These are phyloP conservation scores for Debaryomycetaceae sp. DNA, from an alignment of 1,139 yeast genomes.

Conservation along the genomic window DNA sequence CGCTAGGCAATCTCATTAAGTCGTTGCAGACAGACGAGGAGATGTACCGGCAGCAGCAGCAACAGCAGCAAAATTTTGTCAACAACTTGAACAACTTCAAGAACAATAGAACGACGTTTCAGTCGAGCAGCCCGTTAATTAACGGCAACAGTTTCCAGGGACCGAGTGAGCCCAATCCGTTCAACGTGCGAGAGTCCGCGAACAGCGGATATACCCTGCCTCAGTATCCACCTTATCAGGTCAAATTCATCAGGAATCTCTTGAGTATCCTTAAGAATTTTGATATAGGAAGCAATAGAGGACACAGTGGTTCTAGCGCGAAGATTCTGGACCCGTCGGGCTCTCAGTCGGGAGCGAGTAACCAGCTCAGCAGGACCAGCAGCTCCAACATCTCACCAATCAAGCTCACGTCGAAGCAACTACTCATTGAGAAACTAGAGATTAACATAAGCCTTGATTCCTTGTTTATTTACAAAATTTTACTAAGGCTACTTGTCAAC, in stretches of 20 bases:
- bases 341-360: constrained; percentile 10
- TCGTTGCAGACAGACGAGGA: constrained; percentile 38
- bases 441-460: constrained; percentile 41
- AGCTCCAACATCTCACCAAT: constrained; percentile 31
- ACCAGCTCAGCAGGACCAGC: constrained; percentile 4
- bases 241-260: constrained; percentile 35
- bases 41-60: constrained; percentile 17
- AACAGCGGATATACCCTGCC: constrained; percentile 7
- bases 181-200: constrained; percentile 8
- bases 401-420: constrained; percentile 38
- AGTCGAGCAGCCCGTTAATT: constrained; percentile 2
- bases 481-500: constrained; percentile 28
- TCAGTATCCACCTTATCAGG: constrained; percentile 27
- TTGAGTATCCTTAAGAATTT: constrained; percentile 36
- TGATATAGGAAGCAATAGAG: constrained; percentile 30
- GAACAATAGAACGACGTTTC: constrained; percentile 1
- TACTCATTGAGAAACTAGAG: constrained; percentile 44
- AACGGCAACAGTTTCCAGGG: constrained; percentile 8
- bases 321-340: constrained; percentile 3
- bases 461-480: constrained; percentile 37
- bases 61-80: constrained; percentile 17
- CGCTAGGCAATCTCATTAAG: constrained; percentile 41
- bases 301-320: background rate
- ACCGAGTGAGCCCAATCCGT: constrained; percentile 8
- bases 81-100: constrained; percentile 11